These are phyloP conservation scores for Turnera subulata DNA, from an alignment of 345 rosid species.

Conservation along the genomic window DNA sequence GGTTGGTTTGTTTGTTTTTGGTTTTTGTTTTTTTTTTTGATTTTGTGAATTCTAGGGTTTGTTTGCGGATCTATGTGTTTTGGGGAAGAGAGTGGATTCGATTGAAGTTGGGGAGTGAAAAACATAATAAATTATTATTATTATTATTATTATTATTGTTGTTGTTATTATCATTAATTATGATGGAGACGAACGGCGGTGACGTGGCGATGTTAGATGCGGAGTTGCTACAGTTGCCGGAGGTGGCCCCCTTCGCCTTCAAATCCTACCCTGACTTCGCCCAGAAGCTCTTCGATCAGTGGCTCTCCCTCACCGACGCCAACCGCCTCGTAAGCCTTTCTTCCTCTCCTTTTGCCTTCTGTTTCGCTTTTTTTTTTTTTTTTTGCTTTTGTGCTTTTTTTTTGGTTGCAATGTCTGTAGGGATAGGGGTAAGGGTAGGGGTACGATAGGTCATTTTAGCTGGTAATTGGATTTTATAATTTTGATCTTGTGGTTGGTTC, in stretches of 20 bases:
- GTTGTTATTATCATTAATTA: too few relatives aligned
- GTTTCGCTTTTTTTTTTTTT: not conserved
- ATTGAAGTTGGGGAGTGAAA: too few relatives aligned
- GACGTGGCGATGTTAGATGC: slow-evolving; percentile 69
- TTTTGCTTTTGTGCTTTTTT: not conserved
- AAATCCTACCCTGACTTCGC: slow-evolving; percentile 73
- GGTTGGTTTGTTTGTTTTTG: too few relatives aligned
- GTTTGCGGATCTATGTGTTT: slow-evolving; percentile 19
- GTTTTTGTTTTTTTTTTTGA: too few relatives aligned
- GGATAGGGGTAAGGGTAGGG: too few relatives aligned
- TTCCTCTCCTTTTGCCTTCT: too few relatives aligned
- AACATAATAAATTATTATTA: too few relatives aligned
- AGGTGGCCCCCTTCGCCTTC: slow-evolving; percentile 66
- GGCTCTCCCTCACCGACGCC: slow-evolving; percentile 91
- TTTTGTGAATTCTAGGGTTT: slow-evolving; percentile 21
- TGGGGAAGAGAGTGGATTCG: slow-evolving; percentile 19
- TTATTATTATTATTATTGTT: too few relatives aligned
- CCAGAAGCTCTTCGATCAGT: slow-evolving; percentile 77
- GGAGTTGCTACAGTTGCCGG: slow-evolving; percentile 78
- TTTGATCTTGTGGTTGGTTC: too few relatives aligned
- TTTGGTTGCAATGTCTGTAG: not conserved
- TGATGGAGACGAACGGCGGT: slow-evolving; percentile 27
- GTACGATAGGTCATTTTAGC: too few relatives aligned
- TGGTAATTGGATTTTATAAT: too few relatives aligned
- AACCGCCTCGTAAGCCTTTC: slow-evolving; percentile 51